phyloP scores from a whole-genome alignment of 352 stramenopile species.

The Phytophthora foliorum region DNA sequence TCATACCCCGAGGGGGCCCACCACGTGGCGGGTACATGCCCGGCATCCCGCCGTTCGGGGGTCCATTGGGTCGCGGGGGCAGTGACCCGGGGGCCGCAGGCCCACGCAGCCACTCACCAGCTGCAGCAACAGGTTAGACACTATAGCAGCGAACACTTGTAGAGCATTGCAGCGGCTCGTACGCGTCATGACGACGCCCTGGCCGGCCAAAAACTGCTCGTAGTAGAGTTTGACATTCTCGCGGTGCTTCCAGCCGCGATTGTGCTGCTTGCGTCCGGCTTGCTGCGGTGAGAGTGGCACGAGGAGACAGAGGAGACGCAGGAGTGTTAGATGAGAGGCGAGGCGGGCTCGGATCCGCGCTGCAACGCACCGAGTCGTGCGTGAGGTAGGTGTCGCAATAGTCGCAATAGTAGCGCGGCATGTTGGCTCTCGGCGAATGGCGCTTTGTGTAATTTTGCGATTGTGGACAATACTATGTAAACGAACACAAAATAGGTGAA shows the following conservation, averaged over 20 bases:
- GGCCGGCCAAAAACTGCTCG: slow-evolving; percentile 85
- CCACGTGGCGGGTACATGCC: slow-evolving; percentile 76
- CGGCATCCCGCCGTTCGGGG: slow-evolving; percentile 42
- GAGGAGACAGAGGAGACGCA: slow-evolving; percentile 17
- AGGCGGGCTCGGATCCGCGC: not conserved
- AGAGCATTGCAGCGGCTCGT: slow-evolving; percentile 23
- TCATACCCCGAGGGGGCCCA: slow-evolving; percentile 76
- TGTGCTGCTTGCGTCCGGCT: slow-evolving; percentile 95
- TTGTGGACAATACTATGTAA: slow-evolving; percentile 1
- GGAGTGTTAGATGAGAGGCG: not conserved
- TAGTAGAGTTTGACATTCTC: slow-evolving; percentile 97
- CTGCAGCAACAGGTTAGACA: slow-evolving; percentile 35
- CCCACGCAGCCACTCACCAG: slow-evolving; percentile 78
- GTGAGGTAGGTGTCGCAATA: slow-evolving; percentile 97
- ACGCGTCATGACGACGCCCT: slow-evolving; percentile 85
- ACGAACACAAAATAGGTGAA: not conserved
- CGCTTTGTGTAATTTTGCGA: not conserved
- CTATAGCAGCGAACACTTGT: not conserved
- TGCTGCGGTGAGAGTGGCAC: slow-evolving; percentile 52
- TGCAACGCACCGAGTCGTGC: slow-evolving; percentile 88
- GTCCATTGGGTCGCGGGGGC: slow-evolving; percentile 54
- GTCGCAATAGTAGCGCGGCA: slow-evolving; percentile 96
- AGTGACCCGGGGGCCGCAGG: slow-evolving; percentile 48
- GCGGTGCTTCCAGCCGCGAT: slow-evolving; percentile 95
- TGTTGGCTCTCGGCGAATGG: slow-evolving; percentile 35